Conservation (phyloP, 306 rosid genomes). For the Styphnolobium japonicum region DNA sequence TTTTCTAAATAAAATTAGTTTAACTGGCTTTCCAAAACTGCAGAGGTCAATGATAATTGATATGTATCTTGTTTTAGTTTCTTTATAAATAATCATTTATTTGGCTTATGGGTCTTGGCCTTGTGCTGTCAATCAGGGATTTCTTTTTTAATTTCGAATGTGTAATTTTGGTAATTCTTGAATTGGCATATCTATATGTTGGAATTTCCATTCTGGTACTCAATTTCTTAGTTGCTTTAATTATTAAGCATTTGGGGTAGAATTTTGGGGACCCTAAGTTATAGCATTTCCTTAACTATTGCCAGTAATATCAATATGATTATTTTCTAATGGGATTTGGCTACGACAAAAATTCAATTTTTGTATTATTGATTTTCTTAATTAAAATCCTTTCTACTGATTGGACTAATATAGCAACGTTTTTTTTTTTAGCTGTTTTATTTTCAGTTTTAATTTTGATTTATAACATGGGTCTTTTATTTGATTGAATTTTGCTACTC, state of each 20-base stretch:
- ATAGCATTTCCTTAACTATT: background rate
- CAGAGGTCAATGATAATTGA: background rate
- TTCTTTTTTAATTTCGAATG: background rate
- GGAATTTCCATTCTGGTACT: background rate
- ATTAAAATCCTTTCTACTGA: background rate
- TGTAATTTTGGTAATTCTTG: conserved; percentile 3
- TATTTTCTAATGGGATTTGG: background rate
- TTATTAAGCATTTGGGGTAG: background rate
- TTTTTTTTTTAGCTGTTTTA: background rate
- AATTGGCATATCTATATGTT: background rate
- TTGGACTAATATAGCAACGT: background rate
- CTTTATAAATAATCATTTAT: background rate
- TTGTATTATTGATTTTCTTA: background rate
- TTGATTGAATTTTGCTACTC: background rate
- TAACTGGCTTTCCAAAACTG: conserved; percentile 17
- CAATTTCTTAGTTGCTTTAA: background rate
- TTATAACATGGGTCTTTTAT: background rate
- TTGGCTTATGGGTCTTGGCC: background rate
- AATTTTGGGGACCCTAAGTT: conserved; percentile 20
- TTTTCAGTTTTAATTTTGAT: background rate
- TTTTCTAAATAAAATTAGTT: background rate
- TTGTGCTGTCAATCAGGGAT: background rate
- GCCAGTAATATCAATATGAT: background rate
- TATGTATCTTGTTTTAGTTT: background rate
- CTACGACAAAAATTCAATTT: background rate